Conservation (phyloP, 495 filamentous ascomycete species). For the Daldinia childiae region DNA sequence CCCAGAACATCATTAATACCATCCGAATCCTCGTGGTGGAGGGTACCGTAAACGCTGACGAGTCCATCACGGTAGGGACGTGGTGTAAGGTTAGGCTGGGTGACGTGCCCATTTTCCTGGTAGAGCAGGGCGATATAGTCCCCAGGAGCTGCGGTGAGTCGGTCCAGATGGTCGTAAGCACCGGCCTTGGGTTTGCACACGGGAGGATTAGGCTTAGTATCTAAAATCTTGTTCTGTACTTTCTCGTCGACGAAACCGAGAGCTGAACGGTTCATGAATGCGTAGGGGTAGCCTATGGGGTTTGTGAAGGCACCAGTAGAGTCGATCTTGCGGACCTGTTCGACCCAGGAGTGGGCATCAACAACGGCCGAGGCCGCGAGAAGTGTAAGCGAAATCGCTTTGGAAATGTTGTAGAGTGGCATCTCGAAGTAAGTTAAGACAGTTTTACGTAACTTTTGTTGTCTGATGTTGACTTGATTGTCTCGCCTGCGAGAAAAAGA, state of each 20-base stretch:
- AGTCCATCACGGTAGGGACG: conserved; percentile 77
- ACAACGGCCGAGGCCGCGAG: conserved; percentile 51
- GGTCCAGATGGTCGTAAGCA: conserved; percentile 65
- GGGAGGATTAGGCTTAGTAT: conserved; percentile 50
- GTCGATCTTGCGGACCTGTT: conserved; percentile 73
- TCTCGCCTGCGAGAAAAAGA: conserved; percentile 38
- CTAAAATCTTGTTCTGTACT: conserved; percentile 52
- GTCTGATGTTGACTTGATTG: conserved; percentile 32
- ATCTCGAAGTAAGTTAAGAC: conserved; percentile 22
- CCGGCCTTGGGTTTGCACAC: conserved; percentile 60
- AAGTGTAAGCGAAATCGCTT: conserved; percentile 41
- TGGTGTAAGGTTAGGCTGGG: conserved; percentile 64
- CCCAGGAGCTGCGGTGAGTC: conserved; percentile 72
- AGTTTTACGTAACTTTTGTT: conserved; percentile 10
- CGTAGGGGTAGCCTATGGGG: conserved; percentile 71
- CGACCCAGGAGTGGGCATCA: conserved; percentile 80
- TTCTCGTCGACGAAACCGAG: conserved; percentile 59
- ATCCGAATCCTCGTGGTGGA: conserved; percentile 60
- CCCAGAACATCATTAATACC: conserved; percentile 75
- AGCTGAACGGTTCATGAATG: conserved; percentile 62
- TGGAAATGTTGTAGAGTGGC: conserved; percentile 22
- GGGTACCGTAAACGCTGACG: conserved; percentile 84
- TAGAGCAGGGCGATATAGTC: conserved; percentile 77
- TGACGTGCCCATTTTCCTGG: conserved; percentile 90
- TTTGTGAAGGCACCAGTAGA: conserved; percentile 79